phyloP scores from a whole-genome alignment of 805 yeast species.

The Ascoidea asiatica region DNA sequence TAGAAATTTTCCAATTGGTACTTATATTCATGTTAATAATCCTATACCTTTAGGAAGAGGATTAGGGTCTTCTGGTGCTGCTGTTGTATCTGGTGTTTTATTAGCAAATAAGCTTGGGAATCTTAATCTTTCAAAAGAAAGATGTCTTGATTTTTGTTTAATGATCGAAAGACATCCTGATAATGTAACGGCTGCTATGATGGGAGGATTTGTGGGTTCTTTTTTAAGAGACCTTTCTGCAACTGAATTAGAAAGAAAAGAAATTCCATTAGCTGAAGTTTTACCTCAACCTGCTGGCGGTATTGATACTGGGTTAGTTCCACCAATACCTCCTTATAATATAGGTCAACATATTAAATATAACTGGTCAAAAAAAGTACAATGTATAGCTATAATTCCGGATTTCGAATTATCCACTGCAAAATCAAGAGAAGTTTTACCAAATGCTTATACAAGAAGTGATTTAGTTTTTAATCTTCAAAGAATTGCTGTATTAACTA shows the following conservation, averaged over 20 bases:
- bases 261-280: slow-evolving; percentile 75
- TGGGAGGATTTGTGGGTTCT: slow-evolving; percentile 97
- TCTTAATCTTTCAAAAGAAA: slow-evolving; percentile 55
- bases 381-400: slow-evolving; percentile 87
- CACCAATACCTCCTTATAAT: slow-evolving; percentile 72
- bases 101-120: slow-evolving; percentile 78
- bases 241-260: slow-evolving; percentile 59
- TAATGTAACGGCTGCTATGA: slow-evolving; percentile 96
- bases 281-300: slow-evolving; percentile 71
- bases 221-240: slow-evolving; percentile 70
- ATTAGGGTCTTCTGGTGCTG: slow-evolving; percentile 94
- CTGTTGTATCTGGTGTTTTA: slow-evolving; percentile 93
- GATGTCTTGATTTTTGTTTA: slow-evolving; percentile 87
- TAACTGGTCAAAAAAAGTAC: slow-evolving; percentile 67
- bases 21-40: slow-evolving; percentile 66
- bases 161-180: slow-evolving; percentile 99
- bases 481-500: slow-evolving; percentile 82
- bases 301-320: slow-evolving; percentile 49
- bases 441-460: slow-evolving; percentile 57
- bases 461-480: slow-evolving; percentile 91
- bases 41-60: slow-evolving; percentile 97
- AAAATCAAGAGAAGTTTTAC: slow-evolving; percentile 79
- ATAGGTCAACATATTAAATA: slow-evolving; percentile 86
- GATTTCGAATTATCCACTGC: slow-evolving; percentile 92
- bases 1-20: slow-evolving; percentile 69